Conservation (phyloP, 2,329 filamentous ascomycete genomes). For the Colletotrichum phormii region DNA sequence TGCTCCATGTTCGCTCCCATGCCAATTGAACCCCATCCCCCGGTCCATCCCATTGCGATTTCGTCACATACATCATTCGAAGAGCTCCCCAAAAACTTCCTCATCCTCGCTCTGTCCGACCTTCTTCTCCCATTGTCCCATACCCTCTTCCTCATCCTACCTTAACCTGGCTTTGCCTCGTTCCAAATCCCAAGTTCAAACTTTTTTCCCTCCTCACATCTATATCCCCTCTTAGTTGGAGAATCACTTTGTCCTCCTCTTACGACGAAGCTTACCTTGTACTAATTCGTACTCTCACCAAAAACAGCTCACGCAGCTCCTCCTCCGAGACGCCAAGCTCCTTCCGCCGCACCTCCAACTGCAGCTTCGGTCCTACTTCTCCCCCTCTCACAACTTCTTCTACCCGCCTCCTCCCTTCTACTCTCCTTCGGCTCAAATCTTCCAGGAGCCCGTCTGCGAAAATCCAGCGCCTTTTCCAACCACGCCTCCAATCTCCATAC, state of each 20-base stretch:
- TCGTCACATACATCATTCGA: constrained; percentile 36
- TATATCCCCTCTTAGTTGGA: not conserved
- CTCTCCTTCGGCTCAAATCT: constrained; percentile 55
- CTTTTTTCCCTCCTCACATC: not conserved
- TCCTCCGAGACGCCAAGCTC: constrained; percentile 62
- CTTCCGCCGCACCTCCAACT: constrained; percentile 20
- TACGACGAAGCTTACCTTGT: constrained; percentile 17
- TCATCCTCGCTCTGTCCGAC: not conserved
- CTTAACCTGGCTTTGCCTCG: not conserved
- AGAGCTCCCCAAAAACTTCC: constrained; percentile 20
- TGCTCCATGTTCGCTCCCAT: constrained; percentile 22
- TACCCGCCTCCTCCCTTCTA: constrained; percentile 46
- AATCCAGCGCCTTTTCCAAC: constrained; percentile 67
- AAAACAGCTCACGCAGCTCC: constrained; percentile 62
- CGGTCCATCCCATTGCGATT: constrained; percentile 32
- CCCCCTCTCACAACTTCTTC: constrained; percentile 42
- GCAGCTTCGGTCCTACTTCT: constrained; percentile 46
- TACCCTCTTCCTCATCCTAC: not conserved
- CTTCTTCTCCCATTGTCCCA: not conserved
- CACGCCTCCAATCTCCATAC: constrained; percentile 63
- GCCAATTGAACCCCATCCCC: constrained; percentile 31
- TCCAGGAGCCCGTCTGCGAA: constrained; percentile 63
- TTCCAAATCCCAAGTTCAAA: not conserved
- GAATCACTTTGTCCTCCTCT: constrained; percentile 35
- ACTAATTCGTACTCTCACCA: constrained; percentile 38